These are phyloP conservation scores for Tremellales sp. DNA, from an alignment of 1,284 basidiomycete species.

Conservation along the genomic window DNA sequence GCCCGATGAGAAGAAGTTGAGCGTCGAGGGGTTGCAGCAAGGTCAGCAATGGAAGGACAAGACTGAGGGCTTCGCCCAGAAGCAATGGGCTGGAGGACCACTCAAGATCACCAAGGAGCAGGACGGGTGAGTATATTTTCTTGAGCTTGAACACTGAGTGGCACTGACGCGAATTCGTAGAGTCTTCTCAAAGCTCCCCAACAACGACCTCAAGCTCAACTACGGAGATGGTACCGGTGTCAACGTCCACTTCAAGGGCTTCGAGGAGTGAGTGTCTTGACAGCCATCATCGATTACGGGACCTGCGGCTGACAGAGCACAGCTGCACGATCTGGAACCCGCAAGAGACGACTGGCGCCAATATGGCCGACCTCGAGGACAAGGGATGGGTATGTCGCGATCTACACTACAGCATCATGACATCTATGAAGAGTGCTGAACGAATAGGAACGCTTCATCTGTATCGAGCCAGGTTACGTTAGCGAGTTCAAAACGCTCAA, in stretches of 20 bases:
- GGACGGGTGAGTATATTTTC: constrained; percentile 30
- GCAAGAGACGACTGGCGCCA: constrained; percentile 60
- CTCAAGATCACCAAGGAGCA: constrained; percentile 30
- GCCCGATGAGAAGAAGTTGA: constrained; percentile 51
- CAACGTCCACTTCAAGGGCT: constrained; percentile 57
- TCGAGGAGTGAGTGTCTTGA: constrained; percentile 55
- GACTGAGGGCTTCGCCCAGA: constrained; percentile 33
- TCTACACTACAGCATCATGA: not conserved
- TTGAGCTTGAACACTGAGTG: not conserved
- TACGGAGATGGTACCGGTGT: constrained; percentile 45
- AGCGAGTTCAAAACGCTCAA: constrained; percentile 51
- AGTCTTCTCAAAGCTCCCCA: constrained; percentile 40
- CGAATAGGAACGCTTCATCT: constrained; percentile 67
- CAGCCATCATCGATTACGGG: not conserved
- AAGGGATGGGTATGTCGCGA: constrained; percentile 66
- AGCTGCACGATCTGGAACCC: constrained; percentile 71
- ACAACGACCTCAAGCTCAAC: constrained; percentile 34
- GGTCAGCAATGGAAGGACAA: constrained; percentile 71
- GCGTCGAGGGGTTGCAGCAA: constrained; percentile 46
- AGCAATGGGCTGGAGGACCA: constrained; percentile 32
- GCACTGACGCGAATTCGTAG: constrained; percentile 15
- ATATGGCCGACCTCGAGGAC: constrained; percentile 78
- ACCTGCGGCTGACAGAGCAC: no score
- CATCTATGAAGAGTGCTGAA: constrained; percentile 6
- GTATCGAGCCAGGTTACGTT: constrained; percentile 81